These are phyloP conservation scores for Trichoderma cornu-damae DNA, from an alignment of 2,329 filamentous ascomycete species.

Conservation along the genomic window DNA sequence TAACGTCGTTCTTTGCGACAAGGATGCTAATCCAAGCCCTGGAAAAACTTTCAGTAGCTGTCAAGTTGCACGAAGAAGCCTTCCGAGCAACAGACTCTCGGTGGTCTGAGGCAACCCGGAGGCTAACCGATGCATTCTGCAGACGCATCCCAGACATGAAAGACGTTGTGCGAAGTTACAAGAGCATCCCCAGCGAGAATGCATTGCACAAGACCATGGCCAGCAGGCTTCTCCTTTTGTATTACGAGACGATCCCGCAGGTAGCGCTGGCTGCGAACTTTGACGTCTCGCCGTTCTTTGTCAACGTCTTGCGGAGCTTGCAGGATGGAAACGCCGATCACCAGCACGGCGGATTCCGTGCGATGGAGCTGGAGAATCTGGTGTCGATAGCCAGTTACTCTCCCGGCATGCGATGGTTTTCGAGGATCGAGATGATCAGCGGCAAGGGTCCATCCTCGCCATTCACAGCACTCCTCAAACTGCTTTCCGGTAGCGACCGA, in stretches of 20 bases:
- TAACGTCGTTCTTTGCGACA: conserved; percentile 79
- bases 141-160: conserved; percentile 76
- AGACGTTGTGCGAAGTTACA: conserved; percentile 70
- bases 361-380: conserved; percentile 75
- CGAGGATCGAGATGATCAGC: conserved; percentile 59
- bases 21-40: conserved; percentile 74
- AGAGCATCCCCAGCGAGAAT: conserved; percentile 61
- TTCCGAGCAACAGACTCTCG: conserved; percentile 37
- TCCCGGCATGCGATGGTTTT: conserved; percentile 85
- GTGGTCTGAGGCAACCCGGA: conserved; percentile 66
- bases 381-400: conserved; percentile 76
- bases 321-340: conserved; percentile 49
- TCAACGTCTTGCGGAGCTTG: conserved; percentile 59
- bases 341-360: conserved; percentile 49
- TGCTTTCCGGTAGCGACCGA: conserved; percentile 31
- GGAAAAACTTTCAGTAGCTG: conserved; percentile 64
- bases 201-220: conserved; percentile 71
- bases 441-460: conserved; percentile 49
- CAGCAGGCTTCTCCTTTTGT: conserved; percentile 74
- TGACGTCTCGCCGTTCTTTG: conserved; percentile 75
- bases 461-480: conserved; percentile 63
- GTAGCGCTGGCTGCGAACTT: conserved; percentile 78
- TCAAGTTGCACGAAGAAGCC: conserved; percentile 55
- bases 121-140: conserved; percentile 69
- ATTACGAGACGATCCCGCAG: conserved; percentile 76